Evolutionary conservation across 139 green algal species (phyloP).

Genomic region (Tetraselmis chui): DNA sequence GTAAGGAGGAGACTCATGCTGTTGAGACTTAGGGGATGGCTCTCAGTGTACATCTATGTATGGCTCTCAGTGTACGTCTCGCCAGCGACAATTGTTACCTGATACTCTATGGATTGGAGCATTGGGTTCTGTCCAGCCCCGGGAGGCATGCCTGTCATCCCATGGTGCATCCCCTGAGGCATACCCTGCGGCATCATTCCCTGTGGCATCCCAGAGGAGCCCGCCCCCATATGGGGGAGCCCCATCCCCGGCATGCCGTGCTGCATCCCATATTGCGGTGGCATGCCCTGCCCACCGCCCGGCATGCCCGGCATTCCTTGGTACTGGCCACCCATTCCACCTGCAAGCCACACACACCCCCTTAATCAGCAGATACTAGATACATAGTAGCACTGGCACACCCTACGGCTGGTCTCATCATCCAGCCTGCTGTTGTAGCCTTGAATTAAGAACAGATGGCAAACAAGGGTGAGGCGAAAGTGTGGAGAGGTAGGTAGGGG

Average conservation of each 20-base stretch:
- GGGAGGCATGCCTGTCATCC: neutral
- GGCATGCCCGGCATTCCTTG: neutral
- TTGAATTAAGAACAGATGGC: too few relatives aligned
- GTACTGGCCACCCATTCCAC: neutral
- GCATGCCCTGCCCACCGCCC: neutral
- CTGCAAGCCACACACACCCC: too few relatives aligned
- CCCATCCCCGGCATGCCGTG: neutral
- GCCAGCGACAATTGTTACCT: too few relatives aligned
- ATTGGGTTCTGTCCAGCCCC: neutral
- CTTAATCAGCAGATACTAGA: too few relatives aligned
- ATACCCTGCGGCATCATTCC: neutral
- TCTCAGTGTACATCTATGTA: too few relatives aligned
- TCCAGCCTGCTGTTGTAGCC: too few relatives aligned
- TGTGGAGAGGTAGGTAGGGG: neutral
- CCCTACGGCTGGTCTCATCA: too few relatives aligned
- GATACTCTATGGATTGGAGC: neutral
- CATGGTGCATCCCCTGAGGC: neutral
- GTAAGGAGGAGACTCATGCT: too few relatives aligned
- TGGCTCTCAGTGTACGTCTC: too few relatives aligned
- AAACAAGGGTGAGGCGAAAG: too few relatives aligned
- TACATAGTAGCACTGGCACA: too few relatives aligned
- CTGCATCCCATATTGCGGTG: neutral
- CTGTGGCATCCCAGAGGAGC: neutral
- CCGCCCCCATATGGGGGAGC: neutral
- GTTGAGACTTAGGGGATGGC: too few relatives aligned